These are phyloP conservation scores for Pleurotus salmoneostramineus DNA, from an alignment of 768 basidiomycete genomes.

Conservation along the genomic window DNA sequence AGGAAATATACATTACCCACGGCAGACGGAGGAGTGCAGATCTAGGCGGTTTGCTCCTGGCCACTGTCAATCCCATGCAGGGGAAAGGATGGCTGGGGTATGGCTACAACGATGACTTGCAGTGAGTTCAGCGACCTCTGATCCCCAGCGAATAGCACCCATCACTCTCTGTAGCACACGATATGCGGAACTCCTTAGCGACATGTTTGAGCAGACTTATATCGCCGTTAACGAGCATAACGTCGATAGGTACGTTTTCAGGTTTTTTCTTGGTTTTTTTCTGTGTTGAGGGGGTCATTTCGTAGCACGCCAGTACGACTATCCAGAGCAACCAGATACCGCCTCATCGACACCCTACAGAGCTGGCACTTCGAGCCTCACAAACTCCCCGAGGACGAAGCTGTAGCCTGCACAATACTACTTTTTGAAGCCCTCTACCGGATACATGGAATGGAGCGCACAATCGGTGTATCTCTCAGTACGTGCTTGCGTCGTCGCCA, in stretches of 20 bases:
- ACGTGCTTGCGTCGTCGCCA: conserved; percentile 24
- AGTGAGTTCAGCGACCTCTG: not conserved
- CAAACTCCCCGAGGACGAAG: conserved; percentile 75
- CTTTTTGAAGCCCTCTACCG: conserved; percentile 84
- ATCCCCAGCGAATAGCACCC: conserved; percentile 10
- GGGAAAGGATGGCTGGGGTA: conserved; percentile 68
- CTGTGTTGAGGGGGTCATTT: not conserved
- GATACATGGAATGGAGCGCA: conserved; percentile 68
- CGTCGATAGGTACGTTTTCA: conserved; percentile 34
- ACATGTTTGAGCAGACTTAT: conserved; percentile 80
- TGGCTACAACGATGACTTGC: conserved; percentile 25
- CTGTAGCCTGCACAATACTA: conserved; percentile 75
- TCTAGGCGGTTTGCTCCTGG: conserved; percentile 83
- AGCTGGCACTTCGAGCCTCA: conserved; percentile 93
- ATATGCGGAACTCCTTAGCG: conserved; percentile 79
- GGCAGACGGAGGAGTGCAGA: conserved; percentile 77
- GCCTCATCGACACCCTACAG: conserved; percentile 66
- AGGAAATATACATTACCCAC: conserved; percentile 12
- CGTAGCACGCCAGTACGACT: conserved; percentile 44
- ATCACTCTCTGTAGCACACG: conserved; percentile 34
- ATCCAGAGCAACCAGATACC: conserved; percentile 44
- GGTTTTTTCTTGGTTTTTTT: not conserved
- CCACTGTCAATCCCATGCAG: conserved; percentile 55
- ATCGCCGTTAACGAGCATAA: conserved; percentile 62
- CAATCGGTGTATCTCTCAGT: conserved; percentile 57